These are phyloP conservation scores for Tulasnella sp. DNA, from an alignment of 768 basidiomycete species.

Conservation along the genomic window DNA sequence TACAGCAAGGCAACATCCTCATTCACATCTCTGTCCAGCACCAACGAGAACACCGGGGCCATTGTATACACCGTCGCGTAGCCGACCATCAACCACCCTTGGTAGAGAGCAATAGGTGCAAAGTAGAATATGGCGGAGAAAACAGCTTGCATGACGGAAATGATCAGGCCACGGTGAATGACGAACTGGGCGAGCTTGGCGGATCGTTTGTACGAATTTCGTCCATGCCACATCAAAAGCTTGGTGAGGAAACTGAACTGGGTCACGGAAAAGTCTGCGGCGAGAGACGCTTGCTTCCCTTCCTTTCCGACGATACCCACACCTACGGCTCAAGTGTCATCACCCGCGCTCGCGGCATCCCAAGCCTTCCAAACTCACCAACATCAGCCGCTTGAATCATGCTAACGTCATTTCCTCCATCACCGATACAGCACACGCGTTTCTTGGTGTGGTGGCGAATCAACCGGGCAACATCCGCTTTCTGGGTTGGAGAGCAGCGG, in stretches of 20 bases:
- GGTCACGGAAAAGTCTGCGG: slow-evolving; percentile 95
- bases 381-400: slow-evolving; percentile 99
- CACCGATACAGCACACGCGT: slow-evolving; percentile 96
- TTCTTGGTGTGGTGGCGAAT: slow-evolving; percentile 89
- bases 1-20: slow-evolving; percentile 93
- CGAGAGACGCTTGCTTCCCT: slow-evolving; percentile 97
- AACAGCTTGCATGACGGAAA: slow-evolving; percentile 96
- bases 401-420: slow-evolving; percentile 98
- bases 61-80: slow-evolving; percentile 97
- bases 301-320: slow-evolving; percentile 99
- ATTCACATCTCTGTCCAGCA: slow-evolving; percentile 91
- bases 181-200: slow-evolving; percentile 98
- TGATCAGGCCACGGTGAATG: slow-evolving; percentile 94
- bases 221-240: slow-evolving; percentile 95
- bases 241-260: slow-evolving; percentile 96
- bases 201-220: slow-evolving; percentile 96
- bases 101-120: slow-evolving; percentile 94
- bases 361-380: slow-evolving; percentile 50
- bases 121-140: slow-evolving; percentile 92
- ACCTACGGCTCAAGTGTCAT: slow-evolving; percentile 47
- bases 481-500: slow-evolving; percentile 97
- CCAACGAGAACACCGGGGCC: slow-evolving; percentile 97
- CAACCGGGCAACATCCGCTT: slow-evolving; percentile 92
- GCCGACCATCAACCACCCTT: slow-evolving; percentile 96
- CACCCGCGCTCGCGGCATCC: not conserved